Evolutionary conservation across 228 moss, liverwort and hornwort genomes (phyloP).

Genomic region (Sphagnum magellanicum): DNA sequence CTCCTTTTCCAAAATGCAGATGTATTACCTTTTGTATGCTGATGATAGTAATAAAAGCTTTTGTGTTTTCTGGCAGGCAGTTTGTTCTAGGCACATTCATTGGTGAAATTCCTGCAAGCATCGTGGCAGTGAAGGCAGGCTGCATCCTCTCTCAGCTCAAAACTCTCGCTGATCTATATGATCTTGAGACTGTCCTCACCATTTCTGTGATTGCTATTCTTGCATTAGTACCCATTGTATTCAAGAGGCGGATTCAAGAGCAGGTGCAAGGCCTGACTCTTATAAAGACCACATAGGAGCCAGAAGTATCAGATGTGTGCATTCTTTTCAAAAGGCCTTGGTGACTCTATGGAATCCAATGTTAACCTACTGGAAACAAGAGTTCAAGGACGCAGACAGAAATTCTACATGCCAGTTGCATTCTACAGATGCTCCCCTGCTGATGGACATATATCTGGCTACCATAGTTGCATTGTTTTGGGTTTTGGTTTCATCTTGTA

Average conservation of each 20-base stretch:
- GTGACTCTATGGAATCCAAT: too few relatives aligned
- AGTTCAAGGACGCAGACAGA: too few relatives aligned
- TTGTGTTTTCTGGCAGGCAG: conserved; percentile 18
- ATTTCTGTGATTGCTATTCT: conserved; percentile 41
- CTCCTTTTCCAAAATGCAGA: too few relatives aligned
- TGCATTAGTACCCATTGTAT: conserved; percentile 35
- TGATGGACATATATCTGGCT: too few relatives aligned
- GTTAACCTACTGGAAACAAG: too few relatives aligned
- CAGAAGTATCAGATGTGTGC: too few relatives aligned
- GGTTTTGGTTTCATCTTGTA: too few relatives aligned
- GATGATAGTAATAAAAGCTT: not conserved
- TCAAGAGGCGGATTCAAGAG: conserved; percentile 31
- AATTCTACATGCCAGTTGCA: too few relatives aligned
- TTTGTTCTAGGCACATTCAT: conserved; percentile 41
- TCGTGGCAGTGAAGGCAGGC: conserved; percentile 48
- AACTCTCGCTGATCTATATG: conserved; percentile 43
- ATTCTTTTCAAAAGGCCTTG: too few relatives aligned
- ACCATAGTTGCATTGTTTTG: too few relatives aligned
- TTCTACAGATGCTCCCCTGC: too few relatives aligned
- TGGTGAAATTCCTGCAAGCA: conserved; percentile 41
- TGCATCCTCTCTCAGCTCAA: conserved; percentile 45
- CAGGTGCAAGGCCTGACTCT: conserved; percentile 22
- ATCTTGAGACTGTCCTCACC: conserved; percentile 42
- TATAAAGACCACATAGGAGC: conserved; percentile 31
- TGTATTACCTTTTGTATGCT: too few relatives aligned